phyloP scores from a whole-genome alignment of 2,329 filamentous ascomycete species.

The Spiromastix sp. region DNA sequence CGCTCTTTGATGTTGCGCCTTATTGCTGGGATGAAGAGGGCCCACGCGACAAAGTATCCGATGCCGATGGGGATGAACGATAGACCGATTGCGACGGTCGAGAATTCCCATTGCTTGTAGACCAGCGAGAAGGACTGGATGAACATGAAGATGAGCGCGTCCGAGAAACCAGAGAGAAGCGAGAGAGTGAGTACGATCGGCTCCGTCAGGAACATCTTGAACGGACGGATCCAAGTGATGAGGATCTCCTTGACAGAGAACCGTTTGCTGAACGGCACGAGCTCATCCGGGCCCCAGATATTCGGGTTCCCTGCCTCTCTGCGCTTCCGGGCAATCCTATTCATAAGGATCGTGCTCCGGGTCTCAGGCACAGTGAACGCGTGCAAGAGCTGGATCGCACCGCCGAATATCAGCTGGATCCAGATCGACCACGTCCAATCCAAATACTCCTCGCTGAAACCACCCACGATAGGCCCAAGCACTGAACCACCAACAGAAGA shows the following conservation, averaged over 20 bases:
- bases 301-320: constrained; percentile 47
- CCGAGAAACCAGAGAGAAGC: constrained; percentile 53
- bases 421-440: constrained; percentile 54
- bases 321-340: constrained; percentile 46
- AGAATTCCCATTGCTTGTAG: constrained; percentile 51
- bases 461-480: constrained; percentile 41
- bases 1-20: no score
- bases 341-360: constrained; percentile 46
- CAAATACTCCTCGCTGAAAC: constrained; percentile 39
- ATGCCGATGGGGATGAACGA: constrained; percentile 46
- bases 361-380: constrained; percentile 46
- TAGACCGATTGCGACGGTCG: constrained; percentile 37
- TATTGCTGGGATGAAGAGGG: no score
- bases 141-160: constrained; percentile 57
- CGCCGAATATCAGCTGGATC: constrained; percentile 51
- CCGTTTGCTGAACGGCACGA: constrained; percentile 45
- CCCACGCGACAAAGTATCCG: no score
- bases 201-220: constrained; percentile 54
- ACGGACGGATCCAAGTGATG: constrained; percentile 49
- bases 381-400: constrained; percentile 40
- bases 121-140: constrained; percentile 52
- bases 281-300: constrained; percentile 62
- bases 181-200: constrained; percentile 54
- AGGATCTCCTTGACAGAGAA: no score
- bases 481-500: constrained; percentile 45